Evolutionary conservation across 2,329 filamentous ascomycete genomes (phyloP), one percentile per base, ranked within the genome.

Genomic region (Apiospora saccharicola): DNA sequence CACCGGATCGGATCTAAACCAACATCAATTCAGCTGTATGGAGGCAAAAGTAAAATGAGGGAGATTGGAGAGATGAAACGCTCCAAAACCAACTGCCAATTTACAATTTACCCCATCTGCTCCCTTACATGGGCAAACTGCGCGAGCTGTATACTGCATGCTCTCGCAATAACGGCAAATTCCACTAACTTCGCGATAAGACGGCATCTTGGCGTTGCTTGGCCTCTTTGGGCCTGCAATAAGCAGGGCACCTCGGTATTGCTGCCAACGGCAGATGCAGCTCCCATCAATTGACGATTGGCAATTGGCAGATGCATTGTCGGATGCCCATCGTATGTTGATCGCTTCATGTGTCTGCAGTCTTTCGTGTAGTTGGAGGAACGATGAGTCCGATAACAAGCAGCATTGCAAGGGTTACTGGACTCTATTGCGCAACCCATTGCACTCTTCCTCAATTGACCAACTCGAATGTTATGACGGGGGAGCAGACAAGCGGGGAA

Each of bases 111-210:
- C 51, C 51, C 34, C 34, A n/a, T 64, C 57, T 41, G 37, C 37
- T 64, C 30, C 57, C 57, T 64, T 37, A 64, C 57, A 64, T 64
- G 57, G 57, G 57, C 57, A 41, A 41, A 41, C 19, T n/a, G 34
- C 46, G 19, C 57, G 57, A 64, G 53, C 57, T 64, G 57, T 34
- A 64, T 64, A 34, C 57, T 41, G 34, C 19, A 37, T 61, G 16
- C 30, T 64, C 19, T 64, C n/a, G 19, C 34, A 64, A 41, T 64
- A 37, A 64, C 57, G 57, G 57, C 57, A n/a, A 64, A n/a, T 64
- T 22, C 57, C 57, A 64, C 19, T 34, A 30, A 64, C 57, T n/a
- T n/a, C 57, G 14, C 34, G 19, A 64, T 41, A 64, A 64, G 57
- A 34, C 34, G 4, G 2, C 10, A 34, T 41, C 57, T 64, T 64